Base-by-base conservation (phyloP, 1,284 basidiomycete genomes). In the Pseudozyma thailandica region DNA sequence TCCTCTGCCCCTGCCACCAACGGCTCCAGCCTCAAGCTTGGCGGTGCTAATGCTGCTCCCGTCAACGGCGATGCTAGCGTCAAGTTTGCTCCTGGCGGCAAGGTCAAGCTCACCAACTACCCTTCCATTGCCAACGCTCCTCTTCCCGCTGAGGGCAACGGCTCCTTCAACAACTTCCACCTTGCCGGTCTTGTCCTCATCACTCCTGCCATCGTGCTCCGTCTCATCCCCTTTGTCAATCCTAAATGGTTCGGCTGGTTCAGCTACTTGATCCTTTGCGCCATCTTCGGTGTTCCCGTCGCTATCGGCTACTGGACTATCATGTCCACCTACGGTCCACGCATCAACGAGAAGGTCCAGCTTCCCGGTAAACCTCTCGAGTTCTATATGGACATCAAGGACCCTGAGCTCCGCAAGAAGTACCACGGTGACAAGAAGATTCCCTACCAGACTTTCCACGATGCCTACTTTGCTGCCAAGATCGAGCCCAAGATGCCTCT, bases 381-480 rank as follows among this genome's bases (percentile, higher is more conserved):
- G 78, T 88, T 91, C 77, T 99, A 98, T 84, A 91, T 98, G 82
- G 90, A 89, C 53, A 91, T 98, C 85, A 90, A 92, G 75, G 93
- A 97, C 85, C 84, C 86, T 1, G 89, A 89, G 66, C 87, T 98
- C 79, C 91, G 89, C 85, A 86, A 87, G 26, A 87, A 90, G 76
- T 97, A 94, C 86, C 85, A 65, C 45, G 75, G 89, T 49, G 89
- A 88, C 74, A 90, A 90, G 83, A 98, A 97, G 85, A 97, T 98
- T 71, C 94, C 94, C 47, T 96, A 97, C 90, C 94, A 98, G 85
- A 85, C 92, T 72, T 96, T 97, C 87, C 91, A 98, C 84, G 96
- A 98, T 86, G 92, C 93, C 69, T 98, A 92, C 86, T 98, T 99
- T 85, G 94, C 95, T 64, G 90, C 90, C 70, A 97, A 97, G 86